Evolutionary conservation across 2,329 filamentous ascomycete species (phyloP).

Genomic region (Colletotrichum navitas): DNA sequence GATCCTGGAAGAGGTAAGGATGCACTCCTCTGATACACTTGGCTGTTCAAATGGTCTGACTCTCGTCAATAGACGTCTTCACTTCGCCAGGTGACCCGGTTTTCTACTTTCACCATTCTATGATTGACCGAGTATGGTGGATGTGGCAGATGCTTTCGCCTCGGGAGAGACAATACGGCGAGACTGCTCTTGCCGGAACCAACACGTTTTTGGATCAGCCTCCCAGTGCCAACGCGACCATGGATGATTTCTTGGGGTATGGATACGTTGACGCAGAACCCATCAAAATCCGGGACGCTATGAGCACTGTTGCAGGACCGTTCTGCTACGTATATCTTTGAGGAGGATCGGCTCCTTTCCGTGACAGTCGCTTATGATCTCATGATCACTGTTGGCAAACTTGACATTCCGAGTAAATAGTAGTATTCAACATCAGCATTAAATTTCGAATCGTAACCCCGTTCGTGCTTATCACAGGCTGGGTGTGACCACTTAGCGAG

Average conservation of each 20-base stretch:
- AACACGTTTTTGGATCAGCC: conserved; percentile 29
- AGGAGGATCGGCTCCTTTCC: background rate
- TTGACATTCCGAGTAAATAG: background rate
- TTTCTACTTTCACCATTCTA: conserved; percentile 52
- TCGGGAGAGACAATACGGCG: conserved; percentile 44
- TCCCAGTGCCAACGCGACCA: conserved; percentile 28
- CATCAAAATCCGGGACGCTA: conserved; percentile 46
- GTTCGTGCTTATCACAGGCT: background rate
- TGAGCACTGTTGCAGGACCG: conserved; percentile 47
- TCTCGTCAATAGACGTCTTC: conserved; percentile 51
- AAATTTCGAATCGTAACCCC: background rate
- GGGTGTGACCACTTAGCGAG: background rate
- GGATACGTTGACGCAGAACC: conserved; percentile 38
- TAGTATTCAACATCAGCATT: background rate
- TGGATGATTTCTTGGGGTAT: conserved; percentile 41
- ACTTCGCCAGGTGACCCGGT: conserved; percentile 54
- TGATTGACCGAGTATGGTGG: conserved; percentile 46
- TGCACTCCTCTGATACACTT: background rate
- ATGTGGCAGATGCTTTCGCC: conserved; percentile 45
- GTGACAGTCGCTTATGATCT: background rate
- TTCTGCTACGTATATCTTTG: conserved; percentile 48
- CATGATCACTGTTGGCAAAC: background rate
- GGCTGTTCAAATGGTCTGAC: background rate
- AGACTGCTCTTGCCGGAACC: conserved; percentile 44
- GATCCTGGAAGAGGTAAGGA: conserved; percentile 50